Evolutionary conservation across 2,329 filamentous ascomycete genomes (phyloP).

Genomic region (Hypoxylon sp.): DNA sequence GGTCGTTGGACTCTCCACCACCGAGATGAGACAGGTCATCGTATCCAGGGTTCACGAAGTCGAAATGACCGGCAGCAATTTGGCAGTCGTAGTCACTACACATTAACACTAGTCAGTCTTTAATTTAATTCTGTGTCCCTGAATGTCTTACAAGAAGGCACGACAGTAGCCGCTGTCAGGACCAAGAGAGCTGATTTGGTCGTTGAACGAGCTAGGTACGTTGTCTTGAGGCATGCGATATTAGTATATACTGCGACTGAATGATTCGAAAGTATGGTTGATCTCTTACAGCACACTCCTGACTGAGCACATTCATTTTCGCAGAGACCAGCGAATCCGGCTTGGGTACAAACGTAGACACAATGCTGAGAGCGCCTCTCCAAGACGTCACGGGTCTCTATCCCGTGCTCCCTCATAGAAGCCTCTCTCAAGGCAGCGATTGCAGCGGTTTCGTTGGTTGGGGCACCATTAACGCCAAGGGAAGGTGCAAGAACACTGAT

Average conservation of each 20-base stretch:
- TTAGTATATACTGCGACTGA: not conserved
- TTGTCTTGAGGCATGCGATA: not conserved
- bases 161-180: constrained; percentile 1
- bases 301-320: not conserved
- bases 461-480: not conserved
- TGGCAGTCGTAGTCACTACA: not conserved
- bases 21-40: not conserved
- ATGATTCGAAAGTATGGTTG: not conserved
- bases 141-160: not conserved
- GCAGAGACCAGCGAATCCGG: not conserved
- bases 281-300: not conserved
- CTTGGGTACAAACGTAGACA: not conserved
- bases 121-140: not conserved
- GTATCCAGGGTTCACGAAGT: not conserved
- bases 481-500: not conserved
- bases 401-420: not conserved
- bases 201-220: not conserved
- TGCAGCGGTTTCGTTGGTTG: not conserved
- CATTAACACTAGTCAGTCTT: not conserved
- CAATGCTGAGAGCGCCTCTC: not conserved
- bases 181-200: not conserved
- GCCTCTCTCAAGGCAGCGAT: constrained; percentile 2
- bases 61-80: not conserved
- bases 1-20: not conserved
- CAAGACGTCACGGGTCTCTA: not conserved